Base-by-base conservation (phyloP, 148 eudicot genomes). In the Camellia granthamiana region DNA sequence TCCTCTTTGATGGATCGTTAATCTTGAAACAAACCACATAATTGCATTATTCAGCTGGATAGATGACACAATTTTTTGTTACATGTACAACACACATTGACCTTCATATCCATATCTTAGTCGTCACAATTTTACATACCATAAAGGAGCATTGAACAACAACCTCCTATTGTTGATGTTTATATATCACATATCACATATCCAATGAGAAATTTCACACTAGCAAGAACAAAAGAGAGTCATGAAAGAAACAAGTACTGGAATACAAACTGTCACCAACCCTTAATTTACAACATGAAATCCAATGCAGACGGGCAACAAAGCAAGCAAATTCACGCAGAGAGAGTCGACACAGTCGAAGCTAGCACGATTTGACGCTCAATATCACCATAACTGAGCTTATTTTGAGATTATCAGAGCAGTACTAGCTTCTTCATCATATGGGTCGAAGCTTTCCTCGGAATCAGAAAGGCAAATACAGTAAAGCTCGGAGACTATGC, bases 401-500 rank as follows among this genome's bases (percentile, higher is more conserved):
- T 80, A 88, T 80, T 88, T 88, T 66, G 81, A 87, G 73, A 87
- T 71, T 66, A 82, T 91, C 87, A 91, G 83, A 46, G 89, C 85
- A 4, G 88, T 81, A 41, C 86, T 83, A 3, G 85, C 77, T 74
- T 91, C 92, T 46, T 89, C 91, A 14, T 84, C 90, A 42, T 86
- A 91, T 19, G 88, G 78, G 47, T 83, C 75, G 81, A 77, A 83
- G 78, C 83, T 59, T 67, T 76, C 89, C 63, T 82, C 81, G 1
- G 97, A 90, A 83, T 81, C 90, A 66, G 97, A 87, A 79, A 87
- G 92, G 86, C 77, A 86, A 54, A 87, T 65, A 77, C 88, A 91
- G 85, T 93, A 96, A 73, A 96, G 84, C 79, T 90, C 80, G 2
- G 98, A 91, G 78, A 93, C 21, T 18, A 96, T 89, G 79, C 81